A percentile compares a stretch with the other conserved stretches of the same genome.
These are phyloP conservation scores for Aspergillus costaricaensis DNA, from an alignment of 2,329 filamentous ascomycete genomes.

Conservation along the genomic window DNA sequence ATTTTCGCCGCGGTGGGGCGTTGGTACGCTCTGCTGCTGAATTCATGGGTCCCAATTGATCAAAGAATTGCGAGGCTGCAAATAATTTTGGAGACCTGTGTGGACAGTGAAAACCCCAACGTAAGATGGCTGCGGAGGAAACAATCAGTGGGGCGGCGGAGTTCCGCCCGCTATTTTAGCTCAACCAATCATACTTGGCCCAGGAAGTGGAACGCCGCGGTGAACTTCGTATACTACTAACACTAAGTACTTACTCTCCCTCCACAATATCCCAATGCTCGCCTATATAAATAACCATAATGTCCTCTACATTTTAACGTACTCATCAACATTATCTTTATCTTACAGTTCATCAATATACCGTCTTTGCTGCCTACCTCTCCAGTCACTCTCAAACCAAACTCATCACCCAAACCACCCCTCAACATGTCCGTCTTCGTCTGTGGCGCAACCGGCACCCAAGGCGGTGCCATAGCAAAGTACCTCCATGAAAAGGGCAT, in stretches of 20 bases:
- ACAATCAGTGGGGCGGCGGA: constrained; percentile 7
- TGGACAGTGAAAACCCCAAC: neutral
- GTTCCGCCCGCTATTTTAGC: constrained; percentile 12
- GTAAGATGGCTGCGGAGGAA: neutral
- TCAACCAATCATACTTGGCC: neutral
- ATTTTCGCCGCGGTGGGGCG: constrained; percentile 53
- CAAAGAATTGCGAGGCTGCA: neutral
- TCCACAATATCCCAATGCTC: neutral
- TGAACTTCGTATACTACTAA: neutral
- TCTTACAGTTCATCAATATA: neutral
- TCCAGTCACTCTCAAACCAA: neutral
- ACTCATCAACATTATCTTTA: neutral
- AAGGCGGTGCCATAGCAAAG: constrained; percentile 31
- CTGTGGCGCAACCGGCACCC: constrained; percentile 35
- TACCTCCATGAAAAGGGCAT: constrained; percentile 30
- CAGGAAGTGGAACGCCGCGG: constrained; percentile 10
- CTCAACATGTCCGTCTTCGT: constrained; percentile 26
- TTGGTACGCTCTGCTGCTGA: constrained; percentile 43
- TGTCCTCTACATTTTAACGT: too few relatives aligned
- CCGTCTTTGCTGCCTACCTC: neutral
- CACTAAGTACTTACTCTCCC: neutral
- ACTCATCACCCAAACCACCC: constrained; percentile 1
- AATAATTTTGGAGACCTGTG: neutral
- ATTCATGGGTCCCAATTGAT: constrained; percentile 1
- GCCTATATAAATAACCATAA: neutral